Percentiles rank a stretch among this genome's conserved stretches.
Conservation (phyloP, 2,329 filamentous ascomycete species). For the Neopestalotiopsis rosae region DNA sequence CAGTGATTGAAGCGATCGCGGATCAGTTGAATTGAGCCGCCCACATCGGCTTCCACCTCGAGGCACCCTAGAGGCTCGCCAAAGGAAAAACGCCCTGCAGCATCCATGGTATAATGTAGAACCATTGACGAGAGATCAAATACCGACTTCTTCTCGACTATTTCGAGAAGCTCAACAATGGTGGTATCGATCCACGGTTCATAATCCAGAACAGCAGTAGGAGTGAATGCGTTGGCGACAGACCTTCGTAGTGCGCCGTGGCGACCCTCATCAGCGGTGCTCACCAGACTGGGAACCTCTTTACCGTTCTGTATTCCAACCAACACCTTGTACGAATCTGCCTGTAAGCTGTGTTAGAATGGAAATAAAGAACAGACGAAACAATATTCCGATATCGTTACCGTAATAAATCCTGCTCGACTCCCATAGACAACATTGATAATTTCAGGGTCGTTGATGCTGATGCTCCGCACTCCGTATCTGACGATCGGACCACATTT, state of each 20-base stretch:
- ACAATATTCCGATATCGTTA: constrained; percentile 11
- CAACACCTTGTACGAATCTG: constrained; percentile 31
- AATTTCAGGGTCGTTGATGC: constrained; percentile 32
- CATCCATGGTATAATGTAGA: constrained; percentile 31
- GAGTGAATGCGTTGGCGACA: constrained; percentile 32
- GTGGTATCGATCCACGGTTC: constrained; percentile 31
- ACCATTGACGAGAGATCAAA: constrained; percentile 28
- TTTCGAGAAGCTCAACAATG: constrained; percentile 26
- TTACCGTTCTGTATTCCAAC: constrained; percentile 30
- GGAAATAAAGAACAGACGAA: background rate
- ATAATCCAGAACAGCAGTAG: constrained; percentile 28
- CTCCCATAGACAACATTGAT: constrained; percentile 32
- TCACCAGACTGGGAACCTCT: constrained; percentile 31
- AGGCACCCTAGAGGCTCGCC: constrained; percentile 30
- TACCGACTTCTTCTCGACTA: constrained; percentile 20
- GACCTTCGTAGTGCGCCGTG: constrained; percentile 31
- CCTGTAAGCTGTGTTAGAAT: constrained; percentile 21
- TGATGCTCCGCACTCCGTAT: constrained; percentile 31
- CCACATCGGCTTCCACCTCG: constrained; percentile 26
- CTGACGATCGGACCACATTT: constrained; percentile 29
- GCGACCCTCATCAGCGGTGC: constrained; percentile 28
- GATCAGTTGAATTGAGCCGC: constrained; percentile 29
- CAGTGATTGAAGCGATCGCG: constrained; percentile 31
- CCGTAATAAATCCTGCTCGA: constrained; percentile 30
- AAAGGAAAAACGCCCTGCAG: constrained; percentile 29